Conservation (phyloP, 345 rosid species). For the Salix koriyanagi region DNA sequence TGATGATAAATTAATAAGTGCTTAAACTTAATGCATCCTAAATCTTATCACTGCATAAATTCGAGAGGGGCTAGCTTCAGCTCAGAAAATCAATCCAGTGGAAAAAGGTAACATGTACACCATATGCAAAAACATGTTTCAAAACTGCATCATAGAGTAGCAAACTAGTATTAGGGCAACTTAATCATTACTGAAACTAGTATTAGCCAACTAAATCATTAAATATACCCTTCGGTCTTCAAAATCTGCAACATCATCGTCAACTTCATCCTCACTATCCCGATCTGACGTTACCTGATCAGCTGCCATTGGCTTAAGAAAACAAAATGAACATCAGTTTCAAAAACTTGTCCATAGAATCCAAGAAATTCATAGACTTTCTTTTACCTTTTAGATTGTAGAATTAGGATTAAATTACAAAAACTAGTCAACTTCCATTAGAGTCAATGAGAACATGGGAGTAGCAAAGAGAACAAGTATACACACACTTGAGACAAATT, state of each 20-base stretch:
- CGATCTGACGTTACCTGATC: slow-evolving; percentile 92
- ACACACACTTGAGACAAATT: neutral
- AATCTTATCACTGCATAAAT: neutral
- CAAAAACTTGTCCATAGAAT: slow-evolving; percentile 8
- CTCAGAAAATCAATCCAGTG: neutral
- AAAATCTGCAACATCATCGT: slow-evolving; percentile 97
- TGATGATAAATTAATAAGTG: neutral
- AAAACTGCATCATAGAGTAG: neutral
- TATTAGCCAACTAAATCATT: neutral
- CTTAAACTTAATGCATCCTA: no score
- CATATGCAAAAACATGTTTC: neutral
- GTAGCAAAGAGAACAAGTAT: neutral
- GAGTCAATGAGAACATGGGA: neutral
- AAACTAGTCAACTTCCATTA: neutral
- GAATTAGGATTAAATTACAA: neutral
- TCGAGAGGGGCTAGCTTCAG: neutral
- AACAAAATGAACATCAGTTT: neutral
- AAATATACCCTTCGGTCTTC: slow-evolving; percentile 93
- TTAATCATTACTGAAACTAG: neutral
- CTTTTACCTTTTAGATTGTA: neutral
- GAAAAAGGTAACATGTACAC: neutral
- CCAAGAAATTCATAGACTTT: neutral
- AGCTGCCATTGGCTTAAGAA: slow-evolving; percentile 76
- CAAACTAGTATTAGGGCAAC: neutral
- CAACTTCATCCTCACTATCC: slow-evolving; percentile 99